Percentiles rank a stretch among this genome's conserved stretches.
phyloP scores from a whole-genome alignment of 306 rosid species.

The Cucumis sativus region DNA sequence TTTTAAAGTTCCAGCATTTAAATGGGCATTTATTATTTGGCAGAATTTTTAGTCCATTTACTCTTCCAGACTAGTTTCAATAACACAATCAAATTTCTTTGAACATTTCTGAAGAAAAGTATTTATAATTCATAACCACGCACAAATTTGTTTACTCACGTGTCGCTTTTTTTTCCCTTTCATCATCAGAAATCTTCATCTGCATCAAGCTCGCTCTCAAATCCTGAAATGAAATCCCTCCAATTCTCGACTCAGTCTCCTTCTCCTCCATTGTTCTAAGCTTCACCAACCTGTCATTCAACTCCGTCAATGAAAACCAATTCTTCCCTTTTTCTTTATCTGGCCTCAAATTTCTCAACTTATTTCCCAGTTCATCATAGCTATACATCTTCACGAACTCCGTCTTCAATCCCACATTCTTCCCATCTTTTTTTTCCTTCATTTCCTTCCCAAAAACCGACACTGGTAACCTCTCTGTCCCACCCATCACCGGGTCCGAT shows the following conservation, averaged over 20 bases:
- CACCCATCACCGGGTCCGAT: constrained; percentile 14
- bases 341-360: constrained; percentile 53
- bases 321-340: constrained; percentile 16
- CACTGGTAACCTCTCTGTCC: constrained; percentile 15
- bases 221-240: background rate
- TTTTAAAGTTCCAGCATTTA: background rate
- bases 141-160: constrained; percentile 1
- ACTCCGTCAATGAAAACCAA: constrained; percentile 52
- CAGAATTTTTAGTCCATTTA: background rate
- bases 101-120: background rate
- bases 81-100: background rate
- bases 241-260: background rate
- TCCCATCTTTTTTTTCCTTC: constrained; percentile 8
- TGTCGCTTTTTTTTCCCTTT: background rate
- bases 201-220: constrained; percentile 9
- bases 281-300: constrained; percentile 52
- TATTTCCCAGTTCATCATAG: constrained; percentile 34
- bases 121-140: background rate
- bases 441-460: constrained; percentile 27
- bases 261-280: constrained; percentile 42
- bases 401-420: constrained; percentile 3
- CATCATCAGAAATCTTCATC: background rate
- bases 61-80: background rate
- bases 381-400: constrained; percentile 26
- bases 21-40: background rate